phyloP scores from a whole-genome alignment of 1,139 yeast genomes.

The Neolecta irregularis region DNA sequence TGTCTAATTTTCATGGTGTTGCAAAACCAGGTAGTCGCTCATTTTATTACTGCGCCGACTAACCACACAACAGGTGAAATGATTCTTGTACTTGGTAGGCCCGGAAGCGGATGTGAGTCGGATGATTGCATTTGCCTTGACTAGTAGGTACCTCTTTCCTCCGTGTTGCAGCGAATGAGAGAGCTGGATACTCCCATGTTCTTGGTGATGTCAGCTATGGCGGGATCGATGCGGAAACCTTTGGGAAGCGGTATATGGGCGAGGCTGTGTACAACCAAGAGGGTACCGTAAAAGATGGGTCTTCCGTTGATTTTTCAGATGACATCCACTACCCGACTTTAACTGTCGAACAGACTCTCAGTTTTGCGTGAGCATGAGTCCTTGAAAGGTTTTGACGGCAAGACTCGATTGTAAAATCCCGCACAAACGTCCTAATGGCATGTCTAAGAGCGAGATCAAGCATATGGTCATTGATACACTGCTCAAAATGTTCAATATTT shows the following conservation, averaged over 20 bases:
- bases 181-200: slow-evolving; percentile 39
- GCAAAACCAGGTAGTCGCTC: slow-evolving; percentile 50
- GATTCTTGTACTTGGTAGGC: slow-evolving; percentile 46
- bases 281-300: too few species aligned
- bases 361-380: too few species aligned
- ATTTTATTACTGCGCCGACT: too few species aligned
- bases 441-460: slow-evolving; percentile 47
- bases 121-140: background rate
- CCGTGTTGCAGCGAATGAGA: slow-evolving; percentile 39
- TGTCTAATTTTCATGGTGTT: slow-evolving; percentile 29
- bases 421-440: too few species aligned
- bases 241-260: slow-evolving; percentile 9
- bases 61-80: too few species aligned
- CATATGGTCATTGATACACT: slow-evolving; percentile 44
- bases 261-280: slow-evolving; percentile 18
- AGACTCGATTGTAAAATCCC: slow-evolving; percentile 44
- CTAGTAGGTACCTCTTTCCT: slow-evolving; percentile 32
- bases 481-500: slow-evolving; percentile 52
- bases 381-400: slow-evolving; percentile 47
- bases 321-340: slow-evolving; percentile 60
- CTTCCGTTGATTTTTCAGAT: too few species aligned
- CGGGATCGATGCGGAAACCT: slow-evolving; percentile 6
- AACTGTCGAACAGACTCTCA: slow-evolving; percentile 54
- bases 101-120: slow-evolving; percentile 48
- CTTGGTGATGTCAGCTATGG: slow-evolving; percentile 11